Base-by-base conservation (phyloP, 2,329 filamentous ascomycete species). In the Colletotrichum sp. region DNA sequence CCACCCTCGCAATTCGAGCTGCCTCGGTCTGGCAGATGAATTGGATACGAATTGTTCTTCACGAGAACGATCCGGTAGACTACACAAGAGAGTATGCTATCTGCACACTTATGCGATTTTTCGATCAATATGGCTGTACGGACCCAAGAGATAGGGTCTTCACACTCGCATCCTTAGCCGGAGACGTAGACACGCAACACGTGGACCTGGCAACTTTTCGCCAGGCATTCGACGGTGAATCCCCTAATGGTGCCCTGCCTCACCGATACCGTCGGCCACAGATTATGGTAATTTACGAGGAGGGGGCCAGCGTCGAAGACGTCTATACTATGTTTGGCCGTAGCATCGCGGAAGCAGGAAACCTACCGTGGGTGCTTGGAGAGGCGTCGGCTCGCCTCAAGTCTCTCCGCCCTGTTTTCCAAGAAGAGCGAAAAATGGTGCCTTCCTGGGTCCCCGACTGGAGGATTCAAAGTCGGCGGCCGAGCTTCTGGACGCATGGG, bases 141-240 rank as follows among this genome's bases (percentile, higher is more conserved):
- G 44, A 52, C 12, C 44, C 44, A 6, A 52, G 44, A 22, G 44
- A 52, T 8, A 52, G 6, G 0, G n/a, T 52, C 2, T 52, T 52
- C 5, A 52, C 44, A 3, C 44, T 52, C 44, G 44, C 44, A 0
- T 52, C 44, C n/a, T 0, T 52, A 10, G 44, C 44, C 6, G 1
- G 1, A 3, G 44, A 52, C 22, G 44, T 52, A 52, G 44, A 52
- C 10, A 52, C 0, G 13, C 44, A 6, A 52, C 10, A 52, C 3
- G 44, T 52, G 10, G 44, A 5, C 44, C 6, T 52, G 2, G 10
- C 44, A 8, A 13, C n/a, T 24, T 52, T 52, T 52, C 44, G n/a
- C 0, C n/a, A 13, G 0, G 44, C 44, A 0, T 0, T 52, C 8
- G 44, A 52, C n/a, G 10, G n/a, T 13, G 8, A 3, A 48, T 1